Percentiles rank a stretch among this genome's conserved stretches.
phyloP scores from a whole-genome alignment of 148 eudicot species.

The Rheum nobile region DNA sequence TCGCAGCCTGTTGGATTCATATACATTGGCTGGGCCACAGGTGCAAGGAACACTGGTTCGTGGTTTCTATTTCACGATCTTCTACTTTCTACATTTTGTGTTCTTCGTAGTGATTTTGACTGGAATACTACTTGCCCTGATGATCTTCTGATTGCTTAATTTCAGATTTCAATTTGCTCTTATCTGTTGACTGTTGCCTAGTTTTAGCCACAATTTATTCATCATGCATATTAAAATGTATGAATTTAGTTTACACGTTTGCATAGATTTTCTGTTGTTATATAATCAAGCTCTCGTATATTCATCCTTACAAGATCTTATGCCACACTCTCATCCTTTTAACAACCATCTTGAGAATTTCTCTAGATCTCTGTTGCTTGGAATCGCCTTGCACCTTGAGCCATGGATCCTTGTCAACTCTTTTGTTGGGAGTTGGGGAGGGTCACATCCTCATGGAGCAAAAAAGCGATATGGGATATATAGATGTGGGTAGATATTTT shows the following conservation, averaged over 20 bases:
- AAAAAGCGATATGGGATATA: neutral
- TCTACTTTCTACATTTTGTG: neutral
- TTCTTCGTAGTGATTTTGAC: neutral
- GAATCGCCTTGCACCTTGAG: neutral
- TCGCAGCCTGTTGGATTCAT: slow-evolving; percentile 75
- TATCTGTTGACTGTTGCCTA: neutral
- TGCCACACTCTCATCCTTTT: neutral
- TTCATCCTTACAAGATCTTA: neutral
- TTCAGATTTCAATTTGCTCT: neutral
- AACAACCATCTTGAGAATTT: neutral
- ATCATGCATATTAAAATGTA: neutral
- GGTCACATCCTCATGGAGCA: neutral
- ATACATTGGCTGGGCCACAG: slow-evolving; percentile 60
- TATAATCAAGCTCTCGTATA: neutral
- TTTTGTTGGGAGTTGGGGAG: neutral
- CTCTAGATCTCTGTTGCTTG: neutral
- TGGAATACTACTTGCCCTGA: neutral
- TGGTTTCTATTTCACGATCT: neutral
- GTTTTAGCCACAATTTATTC: neutral
- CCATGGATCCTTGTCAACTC: neutral
- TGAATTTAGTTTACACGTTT: neutral
- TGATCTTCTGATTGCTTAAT: neutral
- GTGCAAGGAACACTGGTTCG: slow-evolving; percentile 25
- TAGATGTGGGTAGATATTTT: too few relatives aligned
- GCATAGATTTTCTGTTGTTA: neutral